Evolutionary conservation across 2,329 filamentous ascomycete genomes (phyloP).

Genomic region (Sphaerulina populicola): DNA sequence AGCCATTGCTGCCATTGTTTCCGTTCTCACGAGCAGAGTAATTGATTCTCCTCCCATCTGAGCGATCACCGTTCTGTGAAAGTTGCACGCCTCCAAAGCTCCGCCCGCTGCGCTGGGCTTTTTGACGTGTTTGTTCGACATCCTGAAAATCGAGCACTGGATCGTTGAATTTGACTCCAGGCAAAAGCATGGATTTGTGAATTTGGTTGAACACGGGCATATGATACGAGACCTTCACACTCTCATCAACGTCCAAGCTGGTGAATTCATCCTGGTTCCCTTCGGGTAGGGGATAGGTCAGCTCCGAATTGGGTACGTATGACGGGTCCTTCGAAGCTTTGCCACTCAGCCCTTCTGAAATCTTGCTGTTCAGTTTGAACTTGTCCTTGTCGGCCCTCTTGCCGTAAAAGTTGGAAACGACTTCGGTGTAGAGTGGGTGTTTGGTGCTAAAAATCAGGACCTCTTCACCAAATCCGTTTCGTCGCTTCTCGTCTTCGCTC

Average conservation of each 20-base stretch:
- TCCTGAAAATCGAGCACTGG: constrained; percentile 68
- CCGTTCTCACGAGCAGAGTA: constrained; percentile 38
- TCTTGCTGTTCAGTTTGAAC: constrained; percentile 64
- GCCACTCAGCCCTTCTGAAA: constrained; percentile 71
- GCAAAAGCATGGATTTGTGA: constrained; percentile 91
- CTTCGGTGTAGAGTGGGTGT: constrained; percentile 76
- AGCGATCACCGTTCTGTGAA: constrained; percentile 40
- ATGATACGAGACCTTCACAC: constrained; percentile 79
- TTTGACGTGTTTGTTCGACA: constrained; percentile 61
- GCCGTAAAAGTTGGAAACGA: constrained; percentile 79
- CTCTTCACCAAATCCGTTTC: constrained; percentile 74
- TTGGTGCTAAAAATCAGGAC: constrained; percentile 75
- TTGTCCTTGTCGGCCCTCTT: constrained; percentile 65
- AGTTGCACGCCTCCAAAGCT: constrained; percentile 62
- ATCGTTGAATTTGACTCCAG: constrained; percentile 65
- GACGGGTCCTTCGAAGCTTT: constrained; percentile 71
- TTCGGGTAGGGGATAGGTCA: constrained; percentile 38
- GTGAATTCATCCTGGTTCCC: constrained; percentile 51
- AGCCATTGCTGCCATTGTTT: constrained; percentile 17
- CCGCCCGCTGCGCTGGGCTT: constrained; percentile 58
- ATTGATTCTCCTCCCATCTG: constrained; percentile 46
- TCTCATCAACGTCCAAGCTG: constrained; percentile 73
- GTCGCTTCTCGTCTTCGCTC: constrained; percentile 63
- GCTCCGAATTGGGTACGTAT: constrained; percentile 73
- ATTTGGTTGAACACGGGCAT: constrained; percentile 63